Base-by-base conservation (phyloP, 371 early-diverging fungal genomes). In the Sporodiniella umbellata region DNA sequence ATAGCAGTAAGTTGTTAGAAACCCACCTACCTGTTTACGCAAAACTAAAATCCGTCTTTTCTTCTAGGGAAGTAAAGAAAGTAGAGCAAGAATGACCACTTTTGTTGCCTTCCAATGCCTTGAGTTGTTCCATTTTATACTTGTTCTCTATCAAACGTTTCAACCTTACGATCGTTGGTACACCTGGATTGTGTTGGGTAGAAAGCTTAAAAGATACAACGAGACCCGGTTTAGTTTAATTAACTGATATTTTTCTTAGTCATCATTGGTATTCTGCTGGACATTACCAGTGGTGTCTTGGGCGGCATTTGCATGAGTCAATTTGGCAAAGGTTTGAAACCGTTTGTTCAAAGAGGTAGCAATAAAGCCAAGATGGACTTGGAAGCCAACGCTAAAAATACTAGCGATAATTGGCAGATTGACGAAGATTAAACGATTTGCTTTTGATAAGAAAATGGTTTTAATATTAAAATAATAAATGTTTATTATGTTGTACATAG, bases 261-360 rank as follows among this genome's bases (percentile, higher is more conserved):
- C 3, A 50, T 54, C 22, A 60, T 72, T 22, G 68, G 72, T 45
- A 51, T 70, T 14, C 42, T 65, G n/a, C 40, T 69, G 39, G 58
- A 54, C 33, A 28, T 68, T 3, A 49, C 43, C 0, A 67, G 67
- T 2, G 60, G 58, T 8, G 60, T 60, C 0, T 48, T 77, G 8
- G 72, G 66, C 4, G 17, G 45, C 21, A 39, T 68, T 1, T 62
- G 70, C 31, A 69, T 77, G 72, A 50, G 51, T n/a, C 73, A 71
- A 35, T 77, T 77, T 57, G 64, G 58, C n/a, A 45, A 63, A 31
- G 78, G 78, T 12, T 53, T 77, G 23, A 3, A 67, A 62, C 25
- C 61, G 39, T 37, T 56, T 58, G 22, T 53, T 60, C 40, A 73
- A 58, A 25, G 51, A 50, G 54, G 60, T 47, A 19, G 43, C 24